A percentile compares a stretch with the other conserved stretches of the same genome.
These are phyloP conservation scores for Iodosphaeria phyllophila DNA, from an alignment of 2,329 filamentous ascomycete species.

Conservation along the genomic window DNA sequence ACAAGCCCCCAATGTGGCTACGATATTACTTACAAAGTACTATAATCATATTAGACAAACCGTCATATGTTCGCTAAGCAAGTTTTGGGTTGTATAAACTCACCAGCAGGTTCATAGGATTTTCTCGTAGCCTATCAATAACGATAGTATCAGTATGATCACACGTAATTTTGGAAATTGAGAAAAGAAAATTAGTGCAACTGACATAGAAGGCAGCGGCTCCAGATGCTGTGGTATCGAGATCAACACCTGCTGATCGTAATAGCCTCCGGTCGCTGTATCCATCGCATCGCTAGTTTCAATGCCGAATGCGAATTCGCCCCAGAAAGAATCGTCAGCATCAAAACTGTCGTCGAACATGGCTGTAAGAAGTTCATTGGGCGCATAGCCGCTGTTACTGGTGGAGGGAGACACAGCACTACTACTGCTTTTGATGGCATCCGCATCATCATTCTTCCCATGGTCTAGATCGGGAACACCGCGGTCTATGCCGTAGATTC, in stretches of 20 bases:
- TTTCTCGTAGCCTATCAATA: slow-evolving; percentile 34
- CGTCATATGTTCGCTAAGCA: background rate
- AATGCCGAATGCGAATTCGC: slow-evolving; percentile 27
- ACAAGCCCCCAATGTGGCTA: background rate
- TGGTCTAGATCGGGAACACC: slow-evolving; percentile 53
- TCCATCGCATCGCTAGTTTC: slow-evolving; percentile 28
- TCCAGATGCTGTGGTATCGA: slow-evolving; percentile 27
- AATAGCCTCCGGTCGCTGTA: slow-evolving; percentile 46
- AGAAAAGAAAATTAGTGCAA: background rate
- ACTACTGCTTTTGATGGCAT: slow-evolving; percentile 42
- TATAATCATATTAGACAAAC: slow-evolving; percentile 6
- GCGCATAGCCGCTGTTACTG: slow-evolving; percentile 10
- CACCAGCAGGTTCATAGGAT: slow-evolving; percentile 60
- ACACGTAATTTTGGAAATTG: slow-evolving; percentile 1
- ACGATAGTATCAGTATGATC: slow-evolving; percentile 16
- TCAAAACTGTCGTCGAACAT: slow-evolving; percentile 14
- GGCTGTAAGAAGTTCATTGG: no score
- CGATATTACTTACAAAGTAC: slow-evolving; percentile 25
- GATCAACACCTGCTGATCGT: slow-evolving; percentile 48
- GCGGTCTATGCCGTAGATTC: slow-evolving; percentile 51
- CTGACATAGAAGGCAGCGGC: slow-evolving; percentile 24
- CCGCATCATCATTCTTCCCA: slow-evolving; percentile 50
- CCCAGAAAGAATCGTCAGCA: slow-evolving; percentile 13
- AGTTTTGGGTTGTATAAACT: slow-evolving; percentile 5
- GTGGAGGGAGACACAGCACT: slow-evolving; percentile 17